These are phyloP conservation scores for Tritrichomonas musculus DNA, from an alignment of 208 protist species.

Conservation along the genomic window DNA sequence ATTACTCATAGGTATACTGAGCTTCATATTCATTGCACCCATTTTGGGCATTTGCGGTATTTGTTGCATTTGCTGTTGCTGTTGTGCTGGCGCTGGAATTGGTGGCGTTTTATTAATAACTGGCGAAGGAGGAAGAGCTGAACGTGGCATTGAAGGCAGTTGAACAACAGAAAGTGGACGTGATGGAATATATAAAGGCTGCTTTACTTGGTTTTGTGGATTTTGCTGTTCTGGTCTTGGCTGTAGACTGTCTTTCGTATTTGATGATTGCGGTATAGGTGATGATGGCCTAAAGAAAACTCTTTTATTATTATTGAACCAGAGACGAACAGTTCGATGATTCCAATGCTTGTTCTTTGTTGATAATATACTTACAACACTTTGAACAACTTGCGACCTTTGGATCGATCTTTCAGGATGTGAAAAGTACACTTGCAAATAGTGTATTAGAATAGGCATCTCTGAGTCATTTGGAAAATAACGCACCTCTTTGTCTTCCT, in stretches of 20 bases:
- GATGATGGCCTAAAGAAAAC: background rate
- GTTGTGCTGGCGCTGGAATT: no score
- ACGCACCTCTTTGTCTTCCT: background rate
- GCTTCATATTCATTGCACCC: no score
- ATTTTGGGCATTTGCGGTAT: background rate
- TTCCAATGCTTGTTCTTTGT: background rate
- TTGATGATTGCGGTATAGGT: background rate
- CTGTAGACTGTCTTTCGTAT: no score
- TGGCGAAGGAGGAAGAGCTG: no score
- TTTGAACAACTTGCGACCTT: constrained; percentile 24
- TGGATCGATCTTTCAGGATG: constrained; percentile 13
- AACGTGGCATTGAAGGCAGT: background rate
- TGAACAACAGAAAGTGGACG: background rate
- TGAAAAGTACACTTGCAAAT: constrained; percentile 22
- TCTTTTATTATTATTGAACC: constrained; percentile 30
- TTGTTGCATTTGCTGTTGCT: background rate
- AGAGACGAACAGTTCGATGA: background rate
- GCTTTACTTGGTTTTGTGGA: no score
- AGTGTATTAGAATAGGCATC: constrained; percentile 22
- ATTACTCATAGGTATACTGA: no score
- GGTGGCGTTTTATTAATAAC: background rate
- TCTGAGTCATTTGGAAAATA: constrained; percentile 10
- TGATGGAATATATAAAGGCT: background rate
- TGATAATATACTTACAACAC: background rate
- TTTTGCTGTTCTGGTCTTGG: background rate